A percentile compares a stretch with the other conserved stretches of the same genome.
Evolutionary conservation across 2,329 filamentous ascomycete genomes (phyloP).

Genomic region (Cadophora sp.): DNA sequence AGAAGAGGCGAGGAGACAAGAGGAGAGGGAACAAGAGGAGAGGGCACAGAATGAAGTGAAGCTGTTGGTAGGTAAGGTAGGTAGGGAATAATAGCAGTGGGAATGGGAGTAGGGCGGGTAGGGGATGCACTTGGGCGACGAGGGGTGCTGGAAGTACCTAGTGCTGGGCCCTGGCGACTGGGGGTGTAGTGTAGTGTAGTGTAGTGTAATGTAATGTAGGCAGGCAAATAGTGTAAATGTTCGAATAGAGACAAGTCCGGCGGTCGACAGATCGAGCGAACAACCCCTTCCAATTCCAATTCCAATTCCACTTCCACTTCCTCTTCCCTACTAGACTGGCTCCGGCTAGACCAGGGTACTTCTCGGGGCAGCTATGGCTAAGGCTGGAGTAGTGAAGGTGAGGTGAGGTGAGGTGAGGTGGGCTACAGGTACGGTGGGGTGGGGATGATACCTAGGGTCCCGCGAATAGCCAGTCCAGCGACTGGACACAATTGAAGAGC

Average conservation of each 20-base stretch:
- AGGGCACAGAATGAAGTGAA: not conserved
- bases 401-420: not conserved
- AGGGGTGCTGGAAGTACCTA: not conserved
- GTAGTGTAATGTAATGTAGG: not conserved
- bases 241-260: not conserved
- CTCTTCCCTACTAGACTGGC: not conserved
- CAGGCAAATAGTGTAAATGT: too few relatives aligned
- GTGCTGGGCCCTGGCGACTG: not conserved
- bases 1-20: too few relatives aligned
- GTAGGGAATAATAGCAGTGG: too few relatives aligned
- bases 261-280: slow-evolving; percentile 11
- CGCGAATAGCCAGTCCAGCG: not conserved
- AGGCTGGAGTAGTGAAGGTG: too few relatives aligned
- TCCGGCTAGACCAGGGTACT: not conserved
- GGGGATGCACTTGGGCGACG: not conserved
- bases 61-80: not conserved
- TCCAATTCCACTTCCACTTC: too few relatives aligned
- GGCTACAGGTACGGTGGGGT: not conserved
- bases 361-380: slow-evolving; percentile 15
- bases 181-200: not conserved
- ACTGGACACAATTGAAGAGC: too few relatives aligned
- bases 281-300: not conserved
- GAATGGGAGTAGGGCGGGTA: not conserved
- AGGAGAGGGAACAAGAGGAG: not conserved
- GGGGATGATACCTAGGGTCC: too few relatives aligned